A percentile compares a stretch with the other conserved stretches of the same genome.
Evolutionary conservation across 176 grass and related monocot species (phyloP).

Genomic region (Oryza coarctata): DNA sequence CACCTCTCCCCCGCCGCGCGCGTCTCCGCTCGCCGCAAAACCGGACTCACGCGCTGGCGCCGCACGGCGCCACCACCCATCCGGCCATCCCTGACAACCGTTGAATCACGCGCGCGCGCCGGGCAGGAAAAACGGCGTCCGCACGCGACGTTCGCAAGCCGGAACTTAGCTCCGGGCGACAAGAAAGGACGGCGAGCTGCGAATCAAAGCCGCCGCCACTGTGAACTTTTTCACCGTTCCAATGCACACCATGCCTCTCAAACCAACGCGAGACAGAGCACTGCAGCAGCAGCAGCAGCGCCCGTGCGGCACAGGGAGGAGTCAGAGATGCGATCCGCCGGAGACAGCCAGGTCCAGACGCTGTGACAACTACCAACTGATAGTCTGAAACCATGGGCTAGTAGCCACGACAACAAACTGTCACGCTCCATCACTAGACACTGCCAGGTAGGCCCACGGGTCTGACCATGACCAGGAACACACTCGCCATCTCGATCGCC

Average conservation of each 20-base stretch:
- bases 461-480: neutral
- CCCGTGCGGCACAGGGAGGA: constrained; percentile 24
- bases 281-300: neutral
- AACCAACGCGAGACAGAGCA: neutral
- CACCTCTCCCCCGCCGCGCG: no score
- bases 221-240: neutral
- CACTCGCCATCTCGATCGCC: neutral
- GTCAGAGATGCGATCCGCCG: neutral
- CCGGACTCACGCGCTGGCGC: no score
- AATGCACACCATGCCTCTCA: neutral
- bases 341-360: neutral
- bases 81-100: no score
- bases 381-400: neutral
- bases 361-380: neutral
- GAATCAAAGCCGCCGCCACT: neutral
- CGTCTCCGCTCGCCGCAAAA: no score
- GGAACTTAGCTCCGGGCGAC: neutral
- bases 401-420: neutral
- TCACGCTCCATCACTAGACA: neutral
- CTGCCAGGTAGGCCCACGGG: neutral
- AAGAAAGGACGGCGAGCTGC: no score
- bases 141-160: no score
- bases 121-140: no score
- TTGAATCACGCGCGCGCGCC: no score
- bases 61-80: no score